Base-by-base conservation (phyloP, 176 grass and related monocot species). In the Rhynchospora breviuscula region DNA sequence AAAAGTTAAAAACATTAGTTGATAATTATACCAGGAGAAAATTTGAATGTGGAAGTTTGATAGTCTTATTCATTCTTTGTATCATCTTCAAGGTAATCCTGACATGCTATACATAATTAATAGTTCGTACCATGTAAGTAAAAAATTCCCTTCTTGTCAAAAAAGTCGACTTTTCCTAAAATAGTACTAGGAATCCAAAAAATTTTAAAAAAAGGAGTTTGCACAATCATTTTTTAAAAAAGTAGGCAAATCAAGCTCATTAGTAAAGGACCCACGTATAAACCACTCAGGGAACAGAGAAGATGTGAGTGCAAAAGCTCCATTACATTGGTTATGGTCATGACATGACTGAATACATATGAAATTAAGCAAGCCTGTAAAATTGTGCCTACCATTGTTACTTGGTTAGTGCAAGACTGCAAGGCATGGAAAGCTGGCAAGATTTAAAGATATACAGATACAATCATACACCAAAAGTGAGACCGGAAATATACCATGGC, bases 241-340 rank as follows among this genome's bases (percentile, higher is more conserved):
- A 80, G 59, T 25, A 25, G 43, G 13, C 52, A 45, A 53, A 79
- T 59, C n/a, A 59, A 59, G 11, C 49, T 59, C 52, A 61, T 61
- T 53, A 29, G 21, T 21, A 54, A 60, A 81, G 87, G 87, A 74
- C 75, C 84, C 89, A 88, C 57, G 67, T 12, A 63, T 9, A 51
- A 74, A 84, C 85, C 89, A 95, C 86, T 90, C 78, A 11, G 88
- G 89, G 78, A 84, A 67, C 93, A 93, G 56, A 86, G 85, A 90
- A 67, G 84, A 83, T 70, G 71, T 79, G 85, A 90, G 84, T 88
- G 88, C 87, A 53, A 75, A 75, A 75, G 71, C 71, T 13, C 71
- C 47, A 75, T 52, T 75, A 75, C 12, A 75, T 53, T 18, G 29
- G 22, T 52, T 52, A 23, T 18, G 31, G 22, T 52, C 25, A 23